Conservation (phyloP, 257 asterid species). For the Linaria vulgaris region DNA sequence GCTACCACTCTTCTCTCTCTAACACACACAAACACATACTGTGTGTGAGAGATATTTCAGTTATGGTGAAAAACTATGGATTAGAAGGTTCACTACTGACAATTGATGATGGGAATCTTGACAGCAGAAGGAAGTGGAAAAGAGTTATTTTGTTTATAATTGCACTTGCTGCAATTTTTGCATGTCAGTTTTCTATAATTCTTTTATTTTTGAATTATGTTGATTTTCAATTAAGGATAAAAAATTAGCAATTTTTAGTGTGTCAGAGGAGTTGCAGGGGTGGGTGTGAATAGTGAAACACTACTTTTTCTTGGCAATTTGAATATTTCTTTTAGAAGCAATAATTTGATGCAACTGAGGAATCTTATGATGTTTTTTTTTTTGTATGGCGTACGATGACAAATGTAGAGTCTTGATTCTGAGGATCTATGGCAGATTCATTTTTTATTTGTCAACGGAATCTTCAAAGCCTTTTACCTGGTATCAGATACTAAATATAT, state of each 20-base stretch:
- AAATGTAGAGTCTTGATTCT: too few relatives aligned
- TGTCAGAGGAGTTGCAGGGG: too few relatives aligned
- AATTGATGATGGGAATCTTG: conserved; percentile 16
- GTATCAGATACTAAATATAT: too few relatives aligned
- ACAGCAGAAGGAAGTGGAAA: conserved; percentile 22
- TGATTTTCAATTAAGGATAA: neutral
- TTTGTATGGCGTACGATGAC: too few relatives aligned
- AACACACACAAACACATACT: conserved; percentile 12
- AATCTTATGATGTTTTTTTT: too few relatives aligned
- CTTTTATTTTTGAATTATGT: neutral
- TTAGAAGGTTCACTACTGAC: conserved; percentile 33
- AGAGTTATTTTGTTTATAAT: conserved; percentile 24
- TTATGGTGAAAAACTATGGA: conserved; percentile 20
- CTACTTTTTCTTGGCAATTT: too few relatives aligned
- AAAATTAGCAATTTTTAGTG: neutral
- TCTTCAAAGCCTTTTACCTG: too few relatives aligned
- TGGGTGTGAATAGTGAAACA: too few relatives aligned
- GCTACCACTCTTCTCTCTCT: neutral
- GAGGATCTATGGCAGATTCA: too few relatives aligned
- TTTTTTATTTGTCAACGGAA: too few relatives aligned
- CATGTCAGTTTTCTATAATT: conserved; percentile 37
- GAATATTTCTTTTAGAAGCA: too few relatives aligned
- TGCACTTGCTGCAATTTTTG: conserved; percentile 30
- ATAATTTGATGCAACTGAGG: too few relatives aligned
- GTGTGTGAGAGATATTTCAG: conserved; percentile 1